These are phyloP conservation scores for Fusarium oligoseptatum DNA, from an alignment of 2,329 filamentous ascomycete genomes.

Conservation along the genomic window DNA sequence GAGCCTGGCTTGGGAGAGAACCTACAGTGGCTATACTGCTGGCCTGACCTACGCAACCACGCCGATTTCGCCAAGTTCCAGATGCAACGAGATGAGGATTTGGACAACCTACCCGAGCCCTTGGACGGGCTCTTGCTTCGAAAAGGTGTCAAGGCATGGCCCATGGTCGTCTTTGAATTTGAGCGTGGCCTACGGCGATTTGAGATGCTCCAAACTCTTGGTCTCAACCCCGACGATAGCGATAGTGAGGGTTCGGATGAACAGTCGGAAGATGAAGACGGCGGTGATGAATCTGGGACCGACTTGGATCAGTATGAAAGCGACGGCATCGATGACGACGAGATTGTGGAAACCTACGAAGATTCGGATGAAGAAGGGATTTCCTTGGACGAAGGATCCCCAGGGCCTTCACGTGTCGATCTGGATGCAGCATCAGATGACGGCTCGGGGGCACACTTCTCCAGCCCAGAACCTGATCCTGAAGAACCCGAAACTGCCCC, in stretches of 20 bases:
- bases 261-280: slow-evolving; percentile 15
- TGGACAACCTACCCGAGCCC: slow-evolving; percentile 1
- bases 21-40: slow-evolving; percentile 46
- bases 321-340: slow-evolving; percentile 55
- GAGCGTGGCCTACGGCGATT: slow-evolving; percentile 29
- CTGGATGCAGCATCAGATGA: slow-evolving; percentile 23
- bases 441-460: slow-evolving; percentile 43
- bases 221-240: slow-evolving; percentile 16
- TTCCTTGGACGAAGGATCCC: slow-evolving; percentile 20
- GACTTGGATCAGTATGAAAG: slow-evolving; percentile 54
- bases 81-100: slow-evolving; percentile 25
- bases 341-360: slow-evolving; percentile 44
- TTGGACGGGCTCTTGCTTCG: slow-evolving; percentile 12
- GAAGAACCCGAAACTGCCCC: slow-evolving; percentile 31
- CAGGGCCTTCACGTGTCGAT: neutral
- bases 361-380: slow-evolving; percentile 48
- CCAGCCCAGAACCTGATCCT: slow-evolving; percentile 46
- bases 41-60: slow-evolving; percentile 51
- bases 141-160: slow-evolving; percentile 43
- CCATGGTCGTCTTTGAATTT: slow-evolving; percentile 50
- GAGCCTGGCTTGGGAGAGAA: slow-evolving; percentile 43
- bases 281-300: slow-evolving; percentile 31
- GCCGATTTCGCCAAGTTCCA: slow-evolving; percentile 47
- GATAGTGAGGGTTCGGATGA: slow-evolving; percentile 28
- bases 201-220: slow-evolving; percentile 28